phyloP scores from a whole-genome alignment of 108 stramenopile species.

The Cyclotella baltica region DNA sequence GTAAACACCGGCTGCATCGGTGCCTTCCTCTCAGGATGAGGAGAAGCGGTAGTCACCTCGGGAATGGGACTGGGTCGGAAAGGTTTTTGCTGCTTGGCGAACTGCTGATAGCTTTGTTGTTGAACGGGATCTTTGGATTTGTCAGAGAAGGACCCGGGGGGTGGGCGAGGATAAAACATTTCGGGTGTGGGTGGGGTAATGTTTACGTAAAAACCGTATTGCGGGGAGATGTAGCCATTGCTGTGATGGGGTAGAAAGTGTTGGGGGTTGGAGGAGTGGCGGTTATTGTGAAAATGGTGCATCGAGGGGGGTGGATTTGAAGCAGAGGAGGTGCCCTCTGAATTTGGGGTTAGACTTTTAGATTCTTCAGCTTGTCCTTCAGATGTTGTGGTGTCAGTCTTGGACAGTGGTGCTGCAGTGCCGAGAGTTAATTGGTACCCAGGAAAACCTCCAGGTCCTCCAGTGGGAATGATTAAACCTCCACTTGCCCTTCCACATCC shows the following conservation, averaged over 20 bases:
- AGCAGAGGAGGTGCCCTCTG: not conserved
- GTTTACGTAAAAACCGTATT: conserved; percentile 84
- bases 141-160: not conserved
- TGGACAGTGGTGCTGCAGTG: conserved; percentile 28
- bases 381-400: conserved; percentile 2
- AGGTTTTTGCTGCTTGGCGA: conserved; percentile 27
- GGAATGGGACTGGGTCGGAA: conserved; percentile 42
- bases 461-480: conserved; percentile 46
- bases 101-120: conserved; percentile 23
- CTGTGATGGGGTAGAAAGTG: conserved; percentile 54
- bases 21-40: not conserved
- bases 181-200: conserved; percentile 84
- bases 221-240: conserved; percentile 69
- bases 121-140: not conserved
- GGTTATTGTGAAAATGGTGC: conserved; percentile 10
- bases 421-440: conserved; percentile 41
- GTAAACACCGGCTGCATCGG: conserved; percentile 2
- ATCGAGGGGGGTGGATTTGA: conserved; percentile 11
- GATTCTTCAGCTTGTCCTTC: conserved; percentile 14
- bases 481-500: conserved; percentile 40
- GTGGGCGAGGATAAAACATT: conserved; percentile 38
- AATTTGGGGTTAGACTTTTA: not conserved
- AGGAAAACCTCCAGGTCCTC: conserved; percentile 38
- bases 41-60: conserved; percentile 36
- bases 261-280: conserved; percentile 58